These are phyloP conservation scores for Crucihimalaya himalaica DNA, from an alignment of 345 rosid genomes.

Conservation along the genomic window DNA sequence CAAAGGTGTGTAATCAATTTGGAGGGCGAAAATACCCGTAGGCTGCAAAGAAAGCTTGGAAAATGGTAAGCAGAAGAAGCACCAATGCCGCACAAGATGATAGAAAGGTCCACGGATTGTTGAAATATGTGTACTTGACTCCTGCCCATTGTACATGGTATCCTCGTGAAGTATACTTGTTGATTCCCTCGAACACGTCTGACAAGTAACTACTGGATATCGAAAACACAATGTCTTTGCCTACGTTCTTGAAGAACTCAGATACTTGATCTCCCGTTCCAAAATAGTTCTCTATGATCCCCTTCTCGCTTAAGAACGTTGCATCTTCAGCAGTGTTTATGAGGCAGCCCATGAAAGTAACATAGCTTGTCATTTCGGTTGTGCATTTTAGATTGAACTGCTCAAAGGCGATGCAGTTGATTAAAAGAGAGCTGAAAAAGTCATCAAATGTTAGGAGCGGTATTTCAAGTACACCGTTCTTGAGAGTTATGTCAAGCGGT, in stretches of 20 bases:
- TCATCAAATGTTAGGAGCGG: slow-evolving; percentile 48
- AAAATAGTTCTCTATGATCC: slow-evolving; percentile 54
- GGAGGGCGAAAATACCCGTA: slow-evolving; percentile 9
- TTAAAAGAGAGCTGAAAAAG: slow-evolving; percentile 45
- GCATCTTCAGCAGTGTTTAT: slow-evolving; percentile 50
- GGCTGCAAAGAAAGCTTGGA: slow-evolving; percentile 25
- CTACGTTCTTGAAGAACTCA: slow-evolving; percentile 49
- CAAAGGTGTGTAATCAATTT: background rate
- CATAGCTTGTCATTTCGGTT: slow-evolving; percentile 52
- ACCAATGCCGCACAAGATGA: slow-evolving; percentile 4
- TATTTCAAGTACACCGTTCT: slow-evolving; percentile 48
- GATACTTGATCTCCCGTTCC: slow-evolving; percentile 55
- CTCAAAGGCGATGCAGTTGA: slow-evolving; percentile 58
- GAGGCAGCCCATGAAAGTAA: slow-evolving; percentile 54
- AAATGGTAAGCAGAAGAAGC: slow-evolving; percentile 25
- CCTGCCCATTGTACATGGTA: slow-evolving; percentile 24
- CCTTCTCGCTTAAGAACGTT: slow-evolving; percentile 44
- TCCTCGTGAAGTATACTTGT: slow-evolving; percentile 46
- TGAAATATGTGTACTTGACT: slow-evolving; percentile 17
- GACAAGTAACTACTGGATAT: slow-evolving; percentile 44
- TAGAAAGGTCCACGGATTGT: slow-evolving; percentile 12
- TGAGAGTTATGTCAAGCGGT: slow-evolving; percentile 50
- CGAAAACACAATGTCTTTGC: slow-evolving; percentile 50
- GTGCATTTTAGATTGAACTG: slow-evolving; percentile 48
- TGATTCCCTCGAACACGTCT: slow-evolving; percentile 49